phyloP scores from a whole-genome alignment of 345 rosid genomes.

The Kernera saxatilis region DNA sequence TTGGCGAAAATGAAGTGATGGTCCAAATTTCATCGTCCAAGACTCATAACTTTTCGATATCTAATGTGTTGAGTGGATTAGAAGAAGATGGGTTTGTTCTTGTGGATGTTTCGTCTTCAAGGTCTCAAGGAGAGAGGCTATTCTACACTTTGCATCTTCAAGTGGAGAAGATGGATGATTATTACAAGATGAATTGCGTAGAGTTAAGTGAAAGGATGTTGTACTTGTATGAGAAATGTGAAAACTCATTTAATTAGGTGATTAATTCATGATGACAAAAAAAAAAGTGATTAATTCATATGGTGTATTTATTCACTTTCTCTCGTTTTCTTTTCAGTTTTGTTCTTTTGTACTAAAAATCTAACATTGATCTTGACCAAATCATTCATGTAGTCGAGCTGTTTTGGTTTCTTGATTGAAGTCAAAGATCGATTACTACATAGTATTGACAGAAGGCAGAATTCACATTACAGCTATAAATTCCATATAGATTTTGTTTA shows the following conservation, averaged over 20 bases:
- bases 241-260: conserved; percentile 1
- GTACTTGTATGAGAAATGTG: conserved; percentile 28
- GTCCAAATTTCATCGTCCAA: conserved; percentile 40
- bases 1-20: conserved; percentile 40
- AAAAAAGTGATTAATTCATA: not conserved
- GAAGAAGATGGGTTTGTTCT: conserved; percentile 46
- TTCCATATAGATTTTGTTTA: too few relatives aligned
- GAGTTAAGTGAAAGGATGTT: conserved; percentile 35
- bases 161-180: conserved; percentile 33
- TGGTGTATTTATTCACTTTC: not conserved
- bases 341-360: not conserved
- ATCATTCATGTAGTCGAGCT: not conserved
- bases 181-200: conserved; percentile 12
- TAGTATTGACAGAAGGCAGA: not conserved
- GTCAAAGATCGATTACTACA: not conserved
- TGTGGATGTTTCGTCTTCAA: conserved; percentile 51
- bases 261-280: too few relatives aligned
- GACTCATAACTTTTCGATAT: conserved; percentile 32
- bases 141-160: conserved; percentile 54
- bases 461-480: too few relatives aligned
- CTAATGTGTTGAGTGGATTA: conserved; percentile 35
- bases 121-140: conserved; percentile 42
- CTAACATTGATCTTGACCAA: conserved; percentile 8
- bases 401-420: not conserved
- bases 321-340: not conserved